These are phyloP conservation scores for Lactarius indigo DNA, from an alignment of 768 basidiomycete species.

Conservation along the genomic window DNA sequence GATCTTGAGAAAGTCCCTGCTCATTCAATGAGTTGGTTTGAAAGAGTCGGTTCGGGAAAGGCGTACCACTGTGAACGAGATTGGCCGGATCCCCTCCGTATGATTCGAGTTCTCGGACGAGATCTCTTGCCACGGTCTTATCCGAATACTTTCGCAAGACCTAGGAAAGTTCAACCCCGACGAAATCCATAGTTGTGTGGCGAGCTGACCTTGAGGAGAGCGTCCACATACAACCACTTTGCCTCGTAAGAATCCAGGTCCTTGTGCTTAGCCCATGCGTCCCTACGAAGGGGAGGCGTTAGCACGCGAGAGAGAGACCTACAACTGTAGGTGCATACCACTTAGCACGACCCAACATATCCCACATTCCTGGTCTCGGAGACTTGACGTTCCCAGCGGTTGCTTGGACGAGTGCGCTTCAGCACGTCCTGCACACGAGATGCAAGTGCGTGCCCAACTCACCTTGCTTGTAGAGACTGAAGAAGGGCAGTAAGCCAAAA, in stretches of 20 bases:
- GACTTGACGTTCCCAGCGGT: slow-evolving; percentile 85
- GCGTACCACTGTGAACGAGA: slow-evolving; percentile 62
- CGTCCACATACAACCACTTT: slow-evolving; percentile 86
- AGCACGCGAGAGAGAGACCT: slow-evolving; percentile 19
- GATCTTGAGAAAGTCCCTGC: slow-evolving; percentile 44
- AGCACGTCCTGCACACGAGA: not conserved
- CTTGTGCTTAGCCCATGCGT: slow-evolving; percentile 93
- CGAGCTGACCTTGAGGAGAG: slow-evolving; percentile 68
- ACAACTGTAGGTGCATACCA: slow-evolving; percentile 53
- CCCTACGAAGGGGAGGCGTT: slow-evolving; percentile 47
- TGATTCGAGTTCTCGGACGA: slow-evolving; percentile 74
- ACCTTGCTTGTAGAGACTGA: slow-evolving; percentile 93
- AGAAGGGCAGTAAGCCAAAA: not conserved
- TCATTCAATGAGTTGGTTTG: slow-evolving; percentile 6
- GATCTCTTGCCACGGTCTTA: slow-evolving; percentile 69
- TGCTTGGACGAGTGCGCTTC: slow-evolving; percentile 42
- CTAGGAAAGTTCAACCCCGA: slow-evolving; percentile 35
- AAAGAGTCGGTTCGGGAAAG: not conserved
- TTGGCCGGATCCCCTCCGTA: slow-evolving; percentile 67
- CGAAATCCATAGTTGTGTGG: not conserved
- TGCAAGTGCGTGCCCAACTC: slow-evolving; percentile 4
- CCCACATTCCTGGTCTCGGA: slow-evolving; percentile 80
- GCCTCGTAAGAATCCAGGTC: slow-evolving; percentile 77
- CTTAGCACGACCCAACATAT: slow-evolving; percentile 90
- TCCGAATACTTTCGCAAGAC: slow-evolving; percentile 80